Base-by-base conservation (phyloP, 2,329 filamentous ascomycete species). In the Colletotrichum karsti region DNA sequence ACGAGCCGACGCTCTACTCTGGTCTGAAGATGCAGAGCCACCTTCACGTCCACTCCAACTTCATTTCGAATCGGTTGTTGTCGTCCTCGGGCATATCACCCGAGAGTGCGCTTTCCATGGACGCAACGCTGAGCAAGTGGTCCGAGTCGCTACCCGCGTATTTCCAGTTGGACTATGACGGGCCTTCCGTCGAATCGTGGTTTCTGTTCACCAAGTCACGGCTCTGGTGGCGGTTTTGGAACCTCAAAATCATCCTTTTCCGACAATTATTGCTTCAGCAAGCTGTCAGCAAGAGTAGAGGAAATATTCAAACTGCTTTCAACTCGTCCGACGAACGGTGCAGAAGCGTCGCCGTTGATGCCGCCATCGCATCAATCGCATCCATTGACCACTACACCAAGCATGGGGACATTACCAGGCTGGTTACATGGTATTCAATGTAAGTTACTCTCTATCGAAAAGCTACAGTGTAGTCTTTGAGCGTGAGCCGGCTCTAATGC, bases 151-250 rank as follows among this genome's bases (percentile, higher is more conserved):
- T 77, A n/a, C 74, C 75, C 2, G n/a, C 53, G 2, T 77, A 76
- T 50, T 75, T 77, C 30, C 66, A 59, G 4, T 67, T 71, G 3
- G 64, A 72, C 13, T 41, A 71, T 8, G 67, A 72, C 10, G 37
- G 55, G 7, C 59, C 62, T 7, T 63, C 39, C 5, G n/a, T 37
- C 6, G 75, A 76, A 5, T 60, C 69, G 3, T 70, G 70, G 30
- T 73, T 75, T 50, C 37, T 72, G 0, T 77, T 77, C 46, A 73
- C 74, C 12, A 72, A 69, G 18, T 72, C 67, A 15, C 73, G 74
- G 22, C 69, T 78, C 2, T 77, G 74, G 75, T 78, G 76, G 76
- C 74, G 76, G 4, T 73, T 76, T 41, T 77, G 76, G 74, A 78
- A 78, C 50, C 42, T 78, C 10, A 75, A 74, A 54, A 77, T 77